Evolutionary conservation across 108 stramenopile species (phyloP).

Genomic region (Nannochloropsis salina): DNA sequence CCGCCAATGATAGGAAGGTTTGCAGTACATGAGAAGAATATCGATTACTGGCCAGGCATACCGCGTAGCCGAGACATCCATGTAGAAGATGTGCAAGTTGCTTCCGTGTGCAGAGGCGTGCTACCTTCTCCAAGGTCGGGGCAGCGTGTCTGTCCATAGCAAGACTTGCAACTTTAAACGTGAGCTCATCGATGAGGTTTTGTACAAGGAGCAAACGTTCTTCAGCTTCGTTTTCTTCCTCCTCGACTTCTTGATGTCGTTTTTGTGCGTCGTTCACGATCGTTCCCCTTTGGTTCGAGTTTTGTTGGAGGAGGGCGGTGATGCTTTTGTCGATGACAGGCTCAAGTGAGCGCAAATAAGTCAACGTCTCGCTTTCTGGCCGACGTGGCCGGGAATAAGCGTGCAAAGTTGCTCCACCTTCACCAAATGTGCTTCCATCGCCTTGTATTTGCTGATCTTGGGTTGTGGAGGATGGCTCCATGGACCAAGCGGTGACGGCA

Average conservation of each 20-base stretch:
- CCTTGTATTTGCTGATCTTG: too few relatives aligned
- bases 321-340: constrained; percentile 33
- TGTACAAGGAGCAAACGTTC: constrained; percentile 31
- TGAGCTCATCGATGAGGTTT: constrained; percentile 45
- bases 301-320: constrained; percentile 23
- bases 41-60: not conserved
- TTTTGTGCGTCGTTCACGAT: not conserved
- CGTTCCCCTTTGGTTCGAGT: not conserved
- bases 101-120: not conserved
- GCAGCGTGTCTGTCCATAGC: constrained; percentile 34
- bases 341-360: constrained; percentile 36
- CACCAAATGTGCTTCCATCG: too few relatives aligned
- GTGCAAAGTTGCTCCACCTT: not conserved
- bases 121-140: not conserved
- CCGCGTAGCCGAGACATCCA: not conserved
- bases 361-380: constrained; percentile 34
- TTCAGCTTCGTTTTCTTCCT: constrained; percentile 33
- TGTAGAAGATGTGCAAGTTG: not conserved
- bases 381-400: constrained; percentile 26
- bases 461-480: too few relatives aligned
- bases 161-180: constrained; percentile 37
- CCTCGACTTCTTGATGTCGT: not conserved
- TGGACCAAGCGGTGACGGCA: too few relatives aligned
- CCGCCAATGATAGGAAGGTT: constrained; percentile 41
- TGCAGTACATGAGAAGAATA: constrained; percentile 47